Evolutionary conservation across 768 basidiomycete species (phyloP).

Genomic region (Trametes villosa): DNA sequence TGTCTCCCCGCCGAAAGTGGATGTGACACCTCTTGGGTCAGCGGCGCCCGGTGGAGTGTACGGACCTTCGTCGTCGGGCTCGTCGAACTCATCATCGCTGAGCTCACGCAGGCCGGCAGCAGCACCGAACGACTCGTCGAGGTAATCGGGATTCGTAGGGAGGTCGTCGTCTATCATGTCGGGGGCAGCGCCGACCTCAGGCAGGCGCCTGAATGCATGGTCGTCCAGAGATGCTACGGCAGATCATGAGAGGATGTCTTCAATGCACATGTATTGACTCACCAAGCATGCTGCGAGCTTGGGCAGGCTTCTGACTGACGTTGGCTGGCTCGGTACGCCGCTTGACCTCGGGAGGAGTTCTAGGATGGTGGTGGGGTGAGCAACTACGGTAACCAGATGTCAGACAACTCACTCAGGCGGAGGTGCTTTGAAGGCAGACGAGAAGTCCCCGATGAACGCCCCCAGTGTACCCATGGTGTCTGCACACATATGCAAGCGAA

Average conservation of each 20-base stretch:
- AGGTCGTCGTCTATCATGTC: constrained; percentile 94
- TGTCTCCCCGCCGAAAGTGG: constrained; percentile 81
- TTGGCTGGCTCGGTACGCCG: constrained; percentile 24
- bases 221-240: constrained; percentile 76
- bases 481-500: constrained; percentile 75
- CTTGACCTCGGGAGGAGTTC: constrained; percentile 12
- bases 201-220: constrained; percentile 73
- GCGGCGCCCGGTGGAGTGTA: constrained; percentile 14
- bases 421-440: constrained; percentile 44
- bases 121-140: constrained; percentile 81
- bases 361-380: neutral
- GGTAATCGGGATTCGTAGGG: constrained; percentile 85
- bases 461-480: constrained; percentile 69
- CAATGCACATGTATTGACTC: neutral
- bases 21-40: constrained; percentile 49
- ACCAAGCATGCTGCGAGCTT: constrained; percentile 35
- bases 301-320: constrained; percentile 12
- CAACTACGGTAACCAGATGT: neutral
- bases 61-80: constrained; percentile 49
- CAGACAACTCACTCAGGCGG: constrained; percentile 28
- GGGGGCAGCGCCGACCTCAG: constrained; percentile 76
- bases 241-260: neutral
- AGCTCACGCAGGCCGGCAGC: constrained; percentile 77
- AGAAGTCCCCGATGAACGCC: constrained; percentile 57
- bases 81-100: constrained; percentile 73